phyloP scores from a whole-genome alignment of 768 basidiomycete genomes.

The Lentinus tigrinus region DNA sequence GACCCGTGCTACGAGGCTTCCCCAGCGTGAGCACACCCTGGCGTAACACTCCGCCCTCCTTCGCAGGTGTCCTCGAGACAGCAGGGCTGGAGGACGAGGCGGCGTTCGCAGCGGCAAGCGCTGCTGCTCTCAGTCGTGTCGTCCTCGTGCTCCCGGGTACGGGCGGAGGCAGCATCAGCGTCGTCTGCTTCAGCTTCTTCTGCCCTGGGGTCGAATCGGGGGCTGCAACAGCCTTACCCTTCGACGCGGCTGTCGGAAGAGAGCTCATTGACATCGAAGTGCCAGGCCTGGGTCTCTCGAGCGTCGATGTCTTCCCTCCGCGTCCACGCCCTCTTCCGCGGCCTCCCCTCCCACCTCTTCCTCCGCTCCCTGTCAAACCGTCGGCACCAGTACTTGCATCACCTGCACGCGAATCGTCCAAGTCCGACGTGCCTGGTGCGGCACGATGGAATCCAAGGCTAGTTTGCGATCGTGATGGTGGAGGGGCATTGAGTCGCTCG shows the following conservation, averaged over 20 bases:
- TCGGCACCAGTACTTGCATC: background rate
- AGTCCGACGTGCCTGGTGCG: constrained; percentile 26
- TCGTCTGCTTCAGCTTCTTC: constrained; percentile 10
- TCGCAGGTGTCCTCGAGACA: background rate
- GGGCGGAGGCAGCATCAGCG: constrained; percentile 23
- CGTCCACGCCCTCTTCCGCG: background rate
- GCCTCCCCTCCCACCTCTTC: too few relatives aligned
- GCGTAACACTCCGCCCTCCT: background rate
- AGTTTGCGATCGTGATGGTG: constrained; percentile 65
- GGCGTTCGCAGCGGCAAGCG: background rate
- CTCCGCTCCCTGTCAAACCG: too few relatives aligned
- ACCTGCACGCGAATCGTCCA: background rate
- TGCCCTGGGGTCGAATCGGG: background rate
- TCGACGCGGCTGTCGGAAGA: background rate
- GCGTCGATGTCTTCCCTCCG: background rate
- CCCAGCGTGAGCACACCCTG: background rate
- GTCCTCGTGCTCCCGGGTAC: constrained; percentile 9
- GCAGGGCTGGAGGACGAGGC: background rate
- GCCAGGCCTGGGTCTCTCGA: background rate
- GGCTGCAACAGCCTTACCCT: background rate
- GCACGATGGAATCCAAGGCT: constrained; percentile 61
- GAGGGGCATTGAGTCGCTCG: constrained; percentile 66
- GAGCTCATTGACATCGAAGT: background rate
- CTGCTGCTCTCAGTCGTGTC: background rate
- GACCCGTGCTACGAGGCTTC: background rate